Evolutionary conservation across 768 basidiomycete species (phyloP).

Genomic region (Mycena belliarum): DNA sequence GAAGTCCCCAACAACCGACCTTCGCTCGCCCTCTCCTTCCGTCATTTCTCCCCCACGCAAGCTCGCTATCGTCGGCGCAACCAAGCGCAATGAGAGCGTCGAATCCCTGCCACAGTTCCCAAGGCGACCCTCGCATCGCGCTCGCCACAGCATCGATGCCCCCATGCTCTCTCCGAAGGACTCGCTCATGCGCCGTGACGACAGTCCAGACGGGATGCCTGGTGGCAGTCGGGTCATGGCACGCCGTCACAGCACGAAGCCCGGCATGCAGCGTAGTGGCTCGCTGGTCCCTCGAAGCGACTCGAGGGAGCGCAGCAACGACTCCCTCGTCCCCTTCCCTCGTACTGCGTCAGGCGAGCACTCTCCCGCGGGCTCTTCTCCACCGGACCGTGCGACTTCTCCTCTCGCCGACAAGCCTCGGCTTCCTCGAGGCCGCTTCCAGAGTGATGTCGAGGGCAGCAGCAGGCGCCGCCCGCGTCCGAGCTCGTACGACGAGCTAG

Average conservation of each 20-base stretch:
- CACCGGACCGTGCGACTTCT: conserved; percentile 36
- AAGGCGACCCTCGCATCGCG: conserved; percentile 62
- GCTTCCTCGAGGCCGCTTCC: conserved; percentile 63
- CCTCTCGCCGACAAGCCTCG: conserved; percentile 38
- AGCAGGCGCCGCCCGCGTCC: conserved; percentile 59
- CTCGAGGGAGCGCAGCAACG: conserved; percentile 34
- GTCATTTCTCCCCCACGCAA: conserved; percentile 52
- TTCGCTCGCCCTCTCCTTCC: conserved; percentile 35
- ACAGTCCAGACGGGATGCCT: conserved; percentile 56
- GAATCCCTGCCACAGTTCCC: conserved; percentile 51
- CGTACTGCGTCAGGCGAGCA: conserved; percentile 57
- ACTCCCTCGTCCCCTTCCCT: conserved; percentile 65
- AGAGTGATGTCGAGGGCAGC: conserved; percentile 69
- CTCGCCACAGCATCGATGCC: conserved; percentile 64
- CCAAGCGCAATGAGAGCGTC: conserved; percentile 45
- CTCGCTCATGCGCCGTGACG: conserved; percentile 47
- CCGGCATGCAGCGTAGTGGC: conserved; percentile 43
- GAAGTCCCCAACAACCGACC: conserved; percentile 28
- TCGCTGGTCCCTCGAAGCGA: conserved; percentile 44
- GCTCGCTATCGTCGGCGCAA: conserved; percentile 51
- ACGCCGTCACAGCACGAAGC: conserved; percentile 61
- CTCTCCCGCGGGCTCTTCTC: conserved; percentile 27
- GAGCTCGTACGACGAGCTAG: conserved; percentile 69
- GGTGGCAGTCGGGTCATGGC: conserved; percentile 43
- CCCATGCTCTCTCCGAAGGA: conserved; percentile 53